phyloP scores from a whole-genome alignment of 805 yeast genomes.

The Suhomyces tanzawaensis region DNA sequence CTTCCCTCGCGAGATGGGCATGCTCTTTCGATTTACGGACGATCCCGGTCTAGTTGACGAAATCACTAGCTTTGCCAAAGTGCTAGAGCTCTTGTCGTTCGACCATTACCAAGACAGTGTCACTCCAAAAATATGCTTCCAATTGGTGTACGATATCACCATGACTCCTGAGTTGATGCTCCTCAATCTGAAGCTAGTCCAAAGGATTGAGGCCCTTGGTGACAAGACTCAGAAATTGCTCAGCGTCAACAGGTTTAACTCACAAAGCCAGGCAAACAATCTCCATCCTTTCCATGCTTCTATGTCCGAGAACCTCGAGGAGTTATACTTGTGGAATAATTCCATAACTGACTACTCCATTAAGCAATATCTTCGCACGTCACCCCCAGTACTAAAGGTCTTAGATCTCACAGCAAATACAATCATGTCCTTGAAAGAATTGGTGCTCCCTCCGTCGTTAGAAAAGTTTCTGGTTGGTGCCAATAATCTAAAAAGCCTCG shows the following conservation, averaged over 20 bases:
- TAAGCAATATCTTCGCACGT: background rate
- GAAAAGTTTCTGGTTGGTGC: conserved; percentile 13
- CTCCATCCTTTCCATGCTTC: conserved; percentile 6
- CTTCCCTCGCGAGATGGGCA: conserved; percentile 7
- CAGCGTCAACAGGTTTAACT: conserved; percentile 7
- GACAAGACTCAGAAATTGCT: conserved; percentile 11
- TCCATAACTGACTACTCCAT: conserved; percentile 9
- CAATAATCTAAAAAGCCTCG: conserved; percentile 12
- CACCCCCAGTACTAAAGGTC: conserved; percentile 1
- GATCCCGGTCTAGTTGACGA: conserved; percentile 4
- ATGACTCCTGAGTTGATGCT: conserved; percentile 1
- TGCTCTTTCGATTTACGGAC: conserved; percentile 4
- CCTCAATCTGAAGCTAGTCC: conserved; percentile 9
- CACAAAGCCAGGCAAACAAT: background rate
- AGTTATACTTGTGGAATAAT: conserved; percentile 14
- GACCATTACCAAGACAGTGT: conserved; percentile 13
- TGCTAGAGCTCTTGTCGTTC: conserved; percentile 14
- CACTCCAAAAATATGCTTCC: conserved; percentile 10
- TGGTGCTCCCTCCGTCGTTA: conserved; percentile 13
- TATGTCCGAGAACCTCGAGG: conserved; percentile 7
- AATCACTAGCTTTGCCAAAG: conserved; percentile 11
- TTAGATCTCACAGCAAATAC: conserved; percentile 17
- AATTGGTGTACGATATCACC: conserved; percentile 9
- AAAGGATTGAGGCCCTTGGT: conserved; percentile 10
- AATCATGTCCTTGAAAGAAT: conserved; percentile 11